phyloP scores from a whole-genome alignment of 495 filamentous ascomycete genomes.

The Endocarpon pusillum region DNA sequence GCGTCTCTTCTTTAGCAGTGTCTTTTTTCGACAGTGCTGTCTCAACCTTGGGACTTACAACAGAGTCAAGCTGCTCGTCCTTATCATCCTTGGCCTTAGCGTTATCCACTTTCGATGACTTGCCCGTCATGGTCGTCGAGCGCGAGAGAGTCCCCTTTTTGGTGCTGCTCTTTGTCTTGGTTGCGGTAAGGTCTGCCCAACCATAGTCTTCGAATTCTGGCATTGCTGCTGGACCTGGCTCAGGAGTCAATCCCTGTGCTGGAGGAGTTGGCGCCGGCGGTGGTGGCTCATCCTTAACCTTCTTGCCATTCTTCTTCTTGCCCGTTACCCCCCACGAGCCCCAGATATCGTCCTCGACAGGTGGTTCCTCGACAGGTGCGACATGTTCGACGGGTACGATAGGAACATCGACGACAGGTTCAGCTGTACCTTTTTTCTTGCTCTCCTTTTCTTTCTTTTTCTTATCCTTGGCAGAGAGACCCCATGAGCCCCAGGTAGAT shows the following conservation, averaged over 20 bases:
- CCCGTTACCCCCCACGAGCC: constrained; percentile 4
- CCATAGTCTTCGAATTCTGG: constrained; percentile 16
- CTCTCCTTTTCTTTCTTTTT: constrained; percentile 11
- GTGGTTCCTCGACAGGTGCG: neutral
- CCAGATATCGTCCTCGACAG: neutral
- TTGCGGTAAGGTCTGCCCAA: constrained; percentile 21
- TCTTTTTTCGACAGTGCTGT: constrained; percentile 7
- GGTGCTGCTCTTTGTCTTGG: constrained; percentile 20
- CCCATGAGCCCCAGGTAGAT: neutral
- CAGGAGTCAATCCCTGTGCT: constrained; percentile 28
- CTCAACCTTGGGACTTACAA: too few relatives aligned
- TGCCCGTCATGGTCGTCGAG: constrained; percentile 1
- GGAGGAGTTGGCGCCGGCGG: constrained; percentile 35
- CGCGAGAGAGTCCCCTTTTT: constrained; percentile 13
- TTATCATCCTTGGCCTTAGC: constrained; percentile 12
- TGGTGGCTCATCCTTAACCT: constrained; percentile 25
- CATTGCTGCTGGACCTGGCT: constrained; percentile 20
- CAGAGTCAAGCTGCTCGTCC: constrained; percentile 15
- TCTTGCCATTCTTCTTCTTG: constrained; percentile 23
- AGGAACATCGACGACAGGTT: constrained; percentile 1
- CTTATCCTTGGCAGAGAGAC: constrained; percentile 6
- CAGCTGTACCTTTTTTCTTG: constrained; percentile 8
- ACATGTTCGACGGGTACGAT: neutral
- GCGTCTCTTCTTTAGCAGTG: constrained; percentile 13
- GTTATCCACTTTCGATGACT: constrained; percentile 7